A percentile compares a stretch with the other conserved stretches of the same genome.
Evolutionary conservation across 352 stramenopile species (phyloP).

Genomic region (Phytophthora vignae): DNA sequence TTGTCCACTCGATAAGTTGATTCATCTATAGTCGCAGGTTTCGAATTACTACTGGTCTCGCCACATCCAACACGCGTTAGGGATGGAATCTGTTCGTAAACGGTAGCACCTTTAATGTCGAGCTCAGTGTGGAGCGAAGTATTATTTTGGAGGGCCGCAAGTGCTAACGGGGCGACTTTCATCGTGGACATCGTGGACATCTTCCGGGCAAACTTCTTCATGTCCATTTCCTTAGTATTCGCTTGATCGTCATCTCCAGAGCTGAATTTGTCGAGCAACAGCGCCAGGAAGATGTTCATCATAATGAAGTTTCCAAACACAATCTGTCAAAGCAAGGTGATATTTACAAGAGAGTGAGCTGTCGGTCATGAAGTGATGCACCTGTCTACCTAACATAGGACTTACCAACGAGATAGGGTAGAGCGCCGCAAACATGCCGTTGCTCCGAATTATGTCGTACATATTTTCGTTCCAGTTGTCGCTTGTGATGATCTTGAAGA

Average conservation of each 20-base stretch:
- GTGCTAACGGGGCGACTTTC: constrained; percentile 47
- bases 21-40: neutral
- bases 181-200: constrained; percentile 59
- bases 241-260: constrained; percentile 60
- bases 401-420: constrained; percentile 89
- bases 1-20: neutral
- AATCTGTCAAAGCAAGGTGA: constrained; percentile 42
- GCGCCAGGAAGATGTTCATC: constrained; percentile 95
- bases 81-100: neutral
- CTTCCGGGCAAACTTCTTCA: constrained; percentile 47
- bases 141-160: neutral
- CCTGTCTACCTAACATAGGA: neutral
- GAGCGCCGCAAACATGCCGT: constrained; percentile 56
- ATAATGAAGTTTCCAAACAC: constrained; percentile 93
- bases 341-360: too few species aligned
- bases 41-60: neutral
- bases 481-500: constrained; percentile 94
- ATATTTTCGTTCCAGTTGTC: constrained; percentile 96
- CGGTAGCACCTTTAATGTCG: neutral
- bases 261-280: constrained; percentile 93
- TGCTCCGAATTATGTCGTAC: constrained; percentile 91
- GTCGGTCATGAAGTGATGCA: too few species aligned
- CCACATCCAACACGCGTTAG: neutral
- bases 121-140: neutral
- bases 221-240: constrained; percentile 48